Percentiles rank a stretch among this genome's conserved stretches.
Conservation (phyloP, 306 rosid species). For the Corylus avellana region DNA sequence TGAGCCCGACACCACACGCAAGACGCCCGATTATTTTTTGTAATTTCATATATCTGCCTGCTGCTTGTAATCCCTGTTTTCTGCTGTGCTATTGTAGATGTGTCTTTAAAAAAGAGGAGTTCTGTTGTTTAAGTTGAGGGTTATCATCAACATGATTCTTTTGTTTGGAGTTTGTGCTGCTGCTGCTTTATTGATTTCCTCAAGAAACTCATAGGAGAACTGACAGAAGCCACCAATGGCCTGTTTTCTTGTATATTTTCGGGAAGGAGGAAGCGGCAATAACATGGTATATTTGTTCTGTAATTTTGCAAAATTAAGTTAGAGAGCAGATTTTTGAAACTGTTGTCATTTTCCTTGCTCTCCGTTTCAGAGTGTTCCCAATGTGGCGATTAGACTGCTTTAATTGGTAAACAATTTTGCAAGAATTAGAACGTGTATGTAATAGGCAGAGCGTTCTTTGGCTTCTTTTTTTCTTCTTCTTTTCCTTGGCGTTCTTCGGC, state of each 20-base stretch:
- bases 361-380: slow-evolving; percentile 26
- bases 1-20: slow-evolving; percentile 95
- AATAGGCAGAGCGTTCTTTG: too few species aligned
- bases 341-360: slow-evolving; percentile 18
- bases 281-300: slow-evolving; percentile 68
- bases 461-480: too few species aligned
- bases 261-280: slow-evolving; percentile 59
- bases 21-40: slow-evolving; percentile 99
- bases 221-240: slow-evolving; percentile 55
- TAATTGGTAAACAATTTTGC: background rate
- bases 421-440: background rate
- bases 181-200: slow-evolving; percentile 63
- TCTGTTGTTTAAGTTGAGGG: slow-evolving; percentile 57
- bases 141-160: slow-evolving; percentile 77
- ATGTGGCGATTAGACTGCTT: slow-evolving; percentile 40
- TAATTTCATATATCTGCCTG: slow-evolving; percentile 52
- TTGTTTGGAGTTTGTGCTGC: slow-evolving; percentile 65
- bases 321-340: slow-evolving; percentile 47
- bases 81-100: slow-evolving; percentile 66
- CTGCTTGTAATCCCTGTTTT: slow-evolving; percentile 65
- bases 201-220: slow-evolving; percentile 60
- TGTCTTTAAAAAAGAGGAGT: slow-evolving; percentile 58
- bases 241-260: slow-evolving; percentile 75
- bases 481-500: too few species aligned
- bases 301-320: slow-evolving; percentile 42